Conservation (phyloP, 108 stramenopile species). For the Fistulifera solaris region DNA sequence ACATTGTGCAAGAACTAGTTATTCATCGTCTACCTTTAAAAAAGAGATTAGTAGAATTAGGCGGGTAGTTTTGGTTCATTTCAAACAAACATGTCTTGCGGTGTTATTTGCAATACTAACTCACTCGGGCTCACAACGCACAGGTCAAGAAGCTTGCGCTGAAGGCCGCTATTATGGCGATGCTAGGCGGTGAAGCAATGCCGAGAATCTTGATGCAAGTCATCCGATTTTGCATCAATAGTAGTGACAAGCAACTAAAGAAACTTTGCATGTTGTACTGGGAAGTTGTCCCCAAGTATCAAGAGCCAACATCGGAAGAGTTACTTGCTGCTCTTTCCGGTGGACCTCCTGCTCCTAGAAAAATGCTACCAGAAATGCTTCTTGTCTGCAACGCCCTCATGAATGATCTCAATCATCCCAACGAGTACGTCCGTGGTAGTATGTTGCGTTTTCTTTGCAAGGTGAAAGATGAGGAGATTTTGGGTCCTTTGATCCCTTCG, state of each 20-base stretch:
- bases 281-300: slow-evolving; percentile 97
- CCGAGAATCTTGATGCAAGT: slow-evolving; percentile 97
- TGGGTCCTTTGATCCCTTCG: slow-evolving; percentile 93
- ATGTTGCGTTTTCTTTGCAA: slow-evolving; percentile 99
- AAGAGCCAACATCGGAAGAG: slow-evolving; percentile 74
- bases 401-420: slow-evolving; percentile 98
- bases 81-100: too few relatives aligned
- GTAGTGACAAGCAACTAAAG: slow-evolving; percentile 96
- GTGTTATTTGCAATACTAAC: too few relatives aligned
- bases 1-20: neutral
- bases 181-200: slow-evolving; percentile 95
- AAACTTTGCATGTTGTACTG: slow-evolving; percentile 99
- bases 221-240: slow-evolving; percentile 97
- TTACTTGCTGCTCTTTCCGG: slow-evolving; percentile 58
- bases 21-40: neutral
- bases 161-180: slow-evolving; percentile 96
- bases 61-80: too few relatives aligned
- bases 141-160: slow-evolving; percentile 87
- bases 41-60: too few relatives aligned
- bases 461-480: slow-evolving; percentile 94
- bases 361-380: slow-evolving; percentile 98
- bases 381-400: slow-evolving; percentile 97
- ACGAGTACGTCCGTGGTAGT: slow-evolving; percentile 97
- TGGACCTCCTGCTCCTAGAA: slow-evolving; percentile 61
- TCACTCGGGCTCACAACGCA: neutral